A percentile compares a stretch with the other conserved stretches of the same genome.
phyloP scores from a whole-genome alignment of 495 filamentous ascomycete genomes.

The Cercophora newfieldiana region DNA sequence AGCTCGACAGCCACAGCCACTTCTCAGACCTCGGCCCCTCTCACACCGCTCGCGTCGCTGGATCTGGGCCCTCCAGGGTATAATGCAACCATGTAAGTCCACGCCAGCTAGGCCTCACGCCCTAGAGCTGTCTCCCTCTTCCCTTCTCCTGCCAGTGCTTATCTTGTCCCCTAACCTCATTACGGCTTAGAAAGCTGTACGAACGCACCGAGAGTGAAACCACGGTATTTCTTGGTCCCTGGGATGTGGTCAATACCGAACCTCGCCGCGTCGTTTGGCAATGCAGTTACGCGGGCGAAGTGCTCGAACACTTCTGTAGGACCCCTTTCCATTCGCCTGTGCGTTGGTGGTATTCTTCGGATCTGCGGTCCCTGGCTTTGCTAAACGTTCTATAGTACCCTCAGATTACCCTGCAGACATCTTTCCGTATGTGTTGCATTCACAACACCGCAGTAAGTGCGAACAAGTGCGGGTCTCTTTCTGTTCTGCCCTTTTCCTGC shows the following conservation, averaged over 20 bases:
- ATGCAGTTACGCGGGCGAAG: slow-evolving; percentile 38
- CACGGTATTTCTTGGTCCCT: slow-evolving; percentile 41
- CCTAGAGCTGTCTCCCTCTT: neutral
- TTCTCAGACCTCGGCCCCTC: slow-evolving; percentile 32
- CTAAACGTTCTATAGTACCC: slow-evolving; percentile 29
- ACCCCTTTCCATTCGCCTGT: neutral
- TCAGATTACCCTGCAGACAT: slow-evolving; percentile 33
- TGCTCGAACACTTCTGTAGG: slow-evolving; percentile 40
- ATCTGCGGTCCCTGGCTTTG: neutral
- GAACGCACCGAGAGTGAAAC: slow-evolving; percentile 33
- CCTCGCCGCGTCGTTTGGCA: slow-evolving; percentile 37
- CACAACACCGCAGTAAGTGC: slow-evolving; percentile 38
- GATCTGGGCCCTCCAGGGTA: slow-evolving; percentile 42
- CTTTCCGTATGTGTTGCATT: slow-evolving; percentile 36
- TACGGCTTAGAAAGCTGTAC: slow-evolving; percentile 33
- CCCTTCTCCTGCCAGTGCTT: slow-evolving; percentile 8
- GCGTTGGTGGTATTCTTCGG: neutral
- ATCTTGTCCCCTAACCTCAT: slow-evolving; percentile 20
- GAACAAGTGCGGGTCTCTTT: no score
- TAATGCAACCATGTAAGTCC: slow-evolving; percentile 38
- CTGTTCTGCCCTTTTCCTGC: no score
- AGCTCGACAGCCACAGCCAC: slow-evolving; percentile 36
- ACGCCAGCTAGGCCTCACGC: neutral
- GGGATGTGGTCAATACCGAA: slow-evolving; percentile 34
- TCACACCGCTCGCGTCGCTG: slow-evolving; percentile 35